Evolutionary conservation across 2,329 filamentous ascomycete genomes (phyloP), one percentile per base, ranked within the genome.

Genomic region (Helotiales sp.): DNA sequence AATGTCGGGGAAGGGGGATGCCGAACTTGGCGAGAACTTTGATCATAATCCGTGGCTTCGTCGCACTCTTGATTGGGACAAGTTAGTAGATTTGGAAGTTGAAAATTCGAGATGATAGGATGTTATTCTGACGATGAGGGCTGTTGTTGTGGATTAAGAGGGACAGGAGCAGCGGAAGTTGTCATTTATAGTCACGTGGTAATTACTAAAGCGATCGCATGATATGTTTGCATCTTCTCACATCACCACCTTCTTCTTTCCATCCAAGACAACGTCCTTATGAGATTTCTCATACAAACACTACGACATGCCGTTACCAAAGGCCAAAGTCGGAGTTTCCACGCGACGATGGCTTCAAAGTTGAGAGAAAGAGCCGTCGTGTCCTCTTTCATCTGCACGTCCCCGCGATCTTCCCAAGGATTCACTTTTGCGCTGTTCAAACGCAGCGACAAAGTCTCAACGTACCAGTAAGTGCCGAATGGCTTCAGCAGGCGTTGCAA

Each of bases 341-440:
- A 53, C 27, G 54, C 47, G n/a, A 53, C 30, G 10, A 63, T 63
- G 57, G 30, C 60, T 15, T 52, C 58, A 22, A 48, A 63, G 34
- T 30, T 56, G 15, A 44, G 44, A 38, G 33, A 54, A 52, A 49
- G 53, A 17, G 36, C 48, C 2, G 44, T 78, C 5, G 75, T 79
- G n/a, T 78, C 76, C 1, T 74, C 71, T 0, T 77, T 78, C 55
- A 71, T 79, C 54, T 77, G 75, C 63, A 70, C 69, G 7, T 56
- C 61, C 4, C 62, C 64, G 0, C 59, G 66, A 57, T 58, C 54
- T 44, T 62, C 34, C 53, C 48, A 15, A 59, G 67, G 60, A 29
- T 73, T 78, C 1, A 73, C 74, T 34, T 81, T 89, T 5, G 86
- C 85, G 1, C 74, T 89, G 0, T 89, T 89, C 69, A 76, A 78